Evolutionary conservation across 148 eudicot species (phyloP).

Genomic region (Cornus controversa): DNA sequence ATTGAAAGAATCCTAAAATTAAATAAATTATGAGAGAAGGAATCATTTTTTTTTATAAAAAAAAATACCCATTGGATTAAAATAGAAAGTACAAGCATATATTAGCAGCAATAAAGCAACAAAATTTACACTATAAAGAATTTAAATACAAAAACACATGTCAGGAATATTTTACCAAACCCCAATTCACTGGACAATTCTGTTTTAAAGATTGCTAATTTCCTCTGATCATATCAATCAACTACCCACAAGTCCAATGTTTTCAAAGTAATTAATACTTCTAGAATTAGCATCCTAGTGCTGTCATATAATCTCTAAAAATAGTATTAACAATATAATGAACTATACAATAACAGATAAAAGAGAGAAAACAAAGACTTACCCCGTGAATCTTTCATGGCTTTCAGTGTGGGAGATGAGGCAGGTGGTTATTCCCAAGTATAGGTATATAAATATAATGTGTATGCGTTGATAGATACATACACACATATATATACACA

Average conservation of each 20-base stretch:
- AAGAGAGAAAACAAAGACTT: background rate
- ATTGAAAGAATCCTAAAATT: too few species aligned
- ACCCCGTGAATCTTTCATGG: slow-evolving; percentile 29
- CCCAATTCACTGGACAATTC: background rate
- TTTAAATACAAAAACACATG: background rate
- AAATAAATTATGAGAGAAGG: too few species aligned
- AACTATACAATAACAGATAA: background rate
- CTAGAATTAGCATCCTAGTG: background rate
- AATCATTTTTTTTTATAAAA: too few species aligned
- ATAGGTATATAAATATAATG: too few species aligned
- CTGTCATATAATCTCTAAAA: background rate
- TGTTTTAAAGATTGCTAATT: background rate
- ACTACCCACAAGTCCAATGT: slow-evolving; percentile 3
- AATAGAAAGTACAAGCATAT: background rate
- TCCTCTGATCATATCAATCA: background rate
- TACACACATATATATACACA: too few species aligned
- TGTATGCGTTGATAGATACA: too few species aligned
- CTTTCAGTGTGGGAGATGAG: slow-evolving; percentile 8
- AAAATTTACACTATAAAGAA: background rate
- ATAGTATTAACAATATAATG: background rate
- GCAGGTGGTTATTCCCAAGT: background rate
- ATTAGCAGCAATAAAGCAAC: too few species aligned
- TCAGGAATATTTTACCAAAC: background rate
- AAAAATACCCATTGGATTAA: too few species aligned
- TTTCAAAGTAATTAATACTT: background rate